Evolutionary conservation across 2,329 filamentous ascomycete species (phyloP).

Genomic region (Dactylellina parvicollis): DNA sequence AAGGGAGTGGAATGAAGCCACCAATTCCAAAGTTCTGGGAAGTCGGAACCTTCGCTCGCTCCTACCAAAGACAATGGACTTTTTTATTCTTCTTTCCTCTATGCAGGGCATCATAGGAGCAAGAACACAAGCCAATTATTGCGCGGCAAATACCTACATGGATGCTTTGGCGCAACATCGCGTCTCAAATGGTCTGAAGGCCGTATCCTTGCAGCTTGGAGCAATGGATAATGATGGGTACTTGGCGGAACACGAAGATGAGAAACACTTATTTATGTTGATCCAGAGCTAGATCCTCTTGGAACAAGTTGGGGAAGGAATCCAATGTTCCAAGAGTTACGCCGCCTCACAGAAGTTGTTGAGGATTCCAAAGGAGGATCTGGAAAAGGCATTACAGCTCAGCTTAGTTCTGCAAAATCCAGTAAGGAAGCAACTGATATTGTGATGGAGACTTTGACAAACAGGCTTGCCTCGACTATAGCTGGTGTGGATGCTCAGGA

Average conservation of each 20-base stretch:
- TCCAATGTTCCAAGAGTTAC: constrained; percentile 21
- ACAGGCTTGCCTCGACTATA: constrained; percentile 16
- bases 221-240: constrained; percentile 59
- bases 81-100: constrained; percentile 64
- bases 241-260: constrained; percentile 23
- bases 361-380: background rate
- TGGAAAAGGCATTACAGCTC: background rate
- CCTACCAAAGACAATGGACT: constrained; percentile 61
- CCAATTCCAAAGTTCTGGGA: constrained; percentile 67
- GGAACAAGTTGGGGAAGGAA: constrained; percentile 33
- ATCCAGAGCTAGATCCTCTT: constrained; percentile 18
- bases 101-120: constrained; percentile 60
- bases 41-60: constrained; percentile 68
- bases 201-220: constrained; percentile 59
- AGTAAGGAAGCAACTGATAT: constrained; percentile 10
- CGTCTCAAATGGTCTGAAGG: constrained; percentile 58
- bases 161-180: constrained; percentile 61
- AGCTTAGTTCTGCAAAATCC: constrained; percentile 2
- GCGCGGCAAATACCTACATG: constrained; percentile 64
- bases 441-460: background rate
- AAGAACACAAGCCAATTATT: constrained; percentile 64
- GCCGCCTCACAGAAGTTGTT: background rate
- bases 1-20: constrained; percentile 64
- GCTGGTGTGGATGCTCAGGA: constrained; percentile 4
- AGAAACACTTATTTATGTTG: constrained; percentile 21